These are phyloP conservation scores for Liriodendron chinense DNA, from an alignment of 164 flowering plant genomes.

Conservation along the genomic window DNA sequence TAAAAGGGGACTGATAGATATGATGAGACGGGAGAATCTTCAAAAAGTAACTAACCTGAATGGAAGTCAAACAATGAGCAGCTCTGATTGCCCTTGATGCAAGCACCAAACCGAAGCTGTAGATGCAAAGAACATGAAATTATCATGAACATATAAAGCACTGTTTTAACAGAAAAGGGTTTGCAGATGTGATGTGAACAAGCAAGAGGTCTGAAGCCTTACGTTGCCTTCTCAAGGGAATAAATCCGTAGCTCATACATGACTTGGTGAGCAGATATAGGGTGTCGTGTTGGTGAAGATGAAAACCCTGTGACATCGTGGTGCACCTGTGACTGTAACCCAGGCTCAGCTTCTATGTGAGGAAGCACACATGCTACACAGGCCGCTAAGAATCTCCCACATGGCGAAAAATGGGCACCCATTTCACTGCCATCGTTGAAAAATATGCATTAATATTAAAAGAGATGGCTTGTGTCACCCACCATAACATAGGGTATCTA, in stretches of 20 bases:
- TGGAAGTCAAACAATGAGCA: constrained; percentile 98
- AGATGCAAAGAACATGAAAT: constrained; percentile 12
- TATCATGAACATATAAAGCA: neutral
- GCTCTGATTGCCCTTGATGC: constrained; percentile 96
- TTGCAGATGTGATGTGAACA: neutral
- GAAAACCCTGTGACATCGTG: constrained; percentile 60
- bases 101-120: constrained; percentile 84
- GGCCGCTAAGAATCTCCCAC: constrained; percentile 96
- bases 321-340: constrained; percentile 45
- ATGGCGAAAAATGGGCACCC: constrained; percentile 99
- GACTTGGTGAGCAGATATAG: constrained; percentile 84
- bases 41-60: constrained; percentile 68
- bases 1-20: neutral
- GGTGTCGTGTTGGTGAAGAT: constrained; percentile 96
- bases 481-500: neutral
- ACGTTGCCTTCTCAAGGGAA: constrained; percentile 97
- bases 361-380: constrained; percentile 96
- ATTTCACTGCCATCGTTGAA: constrained; percentile 70
- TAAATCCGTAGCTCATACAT: constrained; percentile 95
- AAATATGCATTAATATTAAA: constrained; percentile 8
- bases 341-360: constrained; percentile 74
- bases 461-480: neutral
- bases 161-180: neutral
- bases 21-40: neutral
- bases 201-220: constrained; percentile 18